Conservation (phyloP, 768 basidiomycete genomes). For the Pleurotus tuber-regium region DNA sequence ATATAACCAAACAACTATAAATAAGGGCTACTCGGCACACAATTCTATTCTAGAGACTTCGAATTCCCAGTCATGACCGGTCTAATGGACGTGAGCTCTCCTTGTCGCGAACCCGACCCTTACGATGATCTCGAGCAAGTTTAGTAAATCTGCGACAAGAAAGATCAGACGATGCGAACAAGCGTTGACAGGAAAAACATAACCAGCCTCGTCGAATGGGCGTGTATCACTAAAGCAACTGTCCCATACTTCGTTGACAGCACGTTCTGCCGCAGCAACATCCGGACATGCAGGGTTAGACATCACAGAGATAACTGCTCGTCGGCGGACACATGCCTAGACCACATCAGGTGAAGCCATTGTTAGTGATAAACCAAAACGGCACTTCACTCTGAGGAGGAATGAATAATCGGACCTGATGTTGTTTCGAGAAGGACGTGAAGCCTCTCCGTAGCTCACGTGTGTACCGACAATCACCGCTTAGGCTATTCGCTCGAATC, state of each 20-base stretch:
- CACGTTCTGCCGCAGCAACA: constrained; percentile 74
- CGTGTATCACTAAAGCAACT: constrained; percentile 94
- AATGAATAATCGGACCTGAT: constrained; percentile 60
- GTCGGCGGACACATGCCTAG: constrained; percentile 88
- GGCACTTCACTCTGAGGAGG: no score
- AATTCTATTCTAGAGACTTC: no score
- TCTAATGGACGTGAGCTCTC: no score
- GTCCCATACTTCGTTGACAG: constrained; percentile 96
- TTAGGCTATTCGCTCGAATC: constrained; percentile 94
- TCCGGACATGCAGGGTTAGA: constrained; percentile 81
- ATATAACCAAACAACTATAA: no score
- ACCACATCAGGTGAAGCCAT: no score
- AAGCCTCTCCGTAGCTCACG: constrained; percentile 80
- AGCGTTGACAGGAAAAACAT: background rate
- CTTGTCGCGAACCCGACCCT: no score
- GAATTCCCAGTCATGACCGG: no score
- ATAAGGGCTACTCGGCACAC: no score
- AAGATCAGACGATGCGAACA: no score
- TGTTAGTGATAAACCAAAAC: no score
- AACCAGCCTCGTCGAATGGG: constrained; percentile 90
- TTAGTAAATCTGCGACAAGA: no score
- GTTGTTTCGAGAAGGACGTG: constrained; percentile 85
- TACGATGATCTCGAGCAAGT: no score
- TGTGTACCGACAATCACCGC: constrained; percentile 88
- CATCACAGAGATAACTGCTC: constrained; percentile 79